Percentiles rank a stretch among this genome's conserved stretches.
phyloP scores from a whole-genome alignment of 345 rosid genomes.

The Salix koriyanagi region DNA sequence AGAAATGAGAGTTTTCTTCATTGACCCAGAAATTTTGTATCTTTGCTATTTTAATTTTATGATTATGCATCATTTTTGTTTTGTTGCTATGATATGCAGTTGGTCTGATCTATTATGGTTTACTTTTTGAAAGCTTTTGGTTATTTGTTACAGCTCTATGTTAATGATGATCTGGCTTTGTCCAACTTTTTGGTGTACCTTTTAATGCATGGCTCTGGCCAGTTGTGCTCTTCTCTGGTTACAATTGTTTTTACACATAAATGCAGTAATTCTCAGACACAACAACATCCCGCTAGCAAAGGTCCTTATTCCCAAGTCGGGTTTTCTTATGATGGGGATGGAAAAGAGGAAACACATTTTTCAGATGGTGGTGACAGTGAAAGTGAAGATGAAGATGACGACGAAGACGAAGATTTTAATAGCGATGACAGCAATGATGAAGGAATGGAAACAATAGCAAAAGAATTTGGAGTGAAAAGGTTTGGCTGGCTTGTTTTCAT shows the following conservation, averaged over 20 bases:
- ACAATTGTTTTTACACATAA: background rate
- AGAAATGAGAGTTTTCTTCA: background rate
- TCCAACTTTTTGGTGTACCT: background rate
- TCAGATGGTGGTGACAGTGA: conserved; percentile 62
- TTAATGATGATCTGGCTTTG: background rate
- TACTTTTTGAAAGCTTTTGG: background rate
- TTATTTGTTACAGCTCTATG: background rate
- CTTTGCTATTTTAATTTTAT: background rate
- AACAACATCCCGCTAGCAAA: conserved; percentile 60
- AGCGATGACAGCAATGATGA: conserved; percentile 93
- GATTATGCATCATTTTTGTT: background rate
- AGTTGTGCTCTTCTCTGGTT: background rate
- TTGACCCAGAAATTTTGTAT: background rate
- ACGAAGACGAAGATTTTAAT: conserved; percentile 81
- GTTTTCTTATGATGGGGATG: conserved; percentile 75
- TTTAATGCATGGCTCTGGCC: background rate
- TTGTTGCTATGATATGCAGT: background rate
- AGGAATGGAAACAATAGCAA: conserved; percentile 87
- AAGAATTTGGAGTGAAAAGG: conserved; percentile 88
- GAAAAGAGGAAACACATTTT: conserved; percentile 48
- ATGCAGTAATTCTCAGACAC: conserved; percentile 47
- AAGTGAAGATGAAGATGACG: conserved; percentile 73
- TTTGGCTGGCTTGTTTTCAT: conserved; percentile 97
- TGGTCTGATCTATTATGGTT: background rate
- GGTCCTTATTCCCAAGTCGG: conserved; percentile 93